These are phyloP conservation scores for Neurospora tetraspora DNA, from an alignment of 495 filamentous ascomycete genomes.

Conservation along the genomic window DNA sequence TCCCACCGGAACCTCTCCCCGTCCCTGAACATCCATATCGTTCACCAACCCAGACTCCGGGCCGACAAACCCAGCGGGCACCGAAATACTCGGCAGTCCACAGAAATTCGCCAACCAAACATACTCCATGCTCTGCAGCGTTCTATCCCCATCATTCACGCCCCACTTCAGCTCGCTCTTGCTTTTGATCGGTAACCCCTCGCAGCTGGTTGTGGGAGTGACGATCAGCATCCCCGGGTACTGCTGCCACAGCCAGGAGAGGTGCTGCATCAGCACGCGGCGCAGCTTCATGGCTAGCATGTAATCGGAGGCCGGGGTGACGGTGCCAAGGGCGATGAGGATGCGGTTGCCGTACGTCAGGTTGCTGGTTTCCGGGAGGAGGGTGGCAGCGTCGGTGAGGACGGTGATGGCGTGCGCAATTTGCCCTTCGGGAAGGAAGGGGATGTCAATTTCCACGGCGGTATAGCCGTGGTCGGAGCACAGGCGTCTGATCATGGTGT, in stretches of 20 bases:
- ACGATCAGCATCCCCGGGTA: slow-evolving; percentile 68
- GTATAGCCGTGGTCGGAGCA: slow-evolving; percentile 46
- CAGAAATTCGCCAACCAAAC: slow-evolving; percentile 78
- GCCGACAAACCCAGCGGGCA: slow-evolving; percentile 57
- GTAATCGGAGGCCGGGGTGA: slow-evolving; percentile 58
- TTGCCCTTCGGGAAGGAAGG: slow-evolving; percentile 64
- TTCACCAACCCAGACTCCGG: slow-evolving; percentile 16
- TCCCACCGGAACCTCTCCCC: slow-evolving; percentile 56
- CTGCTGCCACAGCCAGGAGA: slow-evolving; percentile 55
- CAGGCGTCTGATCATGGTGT: slow-evolving; percentile 48
- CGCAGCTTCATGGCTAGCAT: slow-evolving; percentile 69
- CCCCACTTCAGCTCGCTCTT: slow-evolving; percentile 51
- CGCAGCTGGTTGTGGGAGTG: slow-evolving; percentile 63
- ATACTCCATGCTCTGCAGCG: slow-evolving; percentile 72
- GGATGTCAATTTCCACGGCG: slow-evolving; percentile 58
- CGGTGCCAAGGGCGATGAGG: slow-evolving; percentile 52
- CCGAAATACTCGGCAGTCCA: slow-evolving; percentile 58
- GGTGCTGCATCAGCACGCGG: slow-evolving; percentile 66
- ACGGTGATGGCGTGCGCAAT: slow-evolving; percentile 72
- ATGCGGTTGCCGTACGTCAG: slow-evolving; percentile 63
- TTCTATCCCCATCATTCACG: slow-evolving; percentile 58
- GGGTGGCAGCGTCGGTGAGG: slow-evolving; percentile 53
- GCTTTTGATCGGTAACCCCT: slow-evolving; percentile 52
- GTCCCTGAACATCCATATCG: slow-evolving; percentile 17
- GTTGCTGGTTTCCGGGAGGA: slow-evolving; percentile 20